Evolutionary conservation across 352 stramenopile genomes (phyloP), one percentile per base, ranked within the genome.

Genomic region (Phytopythium sindhum): DNA sequence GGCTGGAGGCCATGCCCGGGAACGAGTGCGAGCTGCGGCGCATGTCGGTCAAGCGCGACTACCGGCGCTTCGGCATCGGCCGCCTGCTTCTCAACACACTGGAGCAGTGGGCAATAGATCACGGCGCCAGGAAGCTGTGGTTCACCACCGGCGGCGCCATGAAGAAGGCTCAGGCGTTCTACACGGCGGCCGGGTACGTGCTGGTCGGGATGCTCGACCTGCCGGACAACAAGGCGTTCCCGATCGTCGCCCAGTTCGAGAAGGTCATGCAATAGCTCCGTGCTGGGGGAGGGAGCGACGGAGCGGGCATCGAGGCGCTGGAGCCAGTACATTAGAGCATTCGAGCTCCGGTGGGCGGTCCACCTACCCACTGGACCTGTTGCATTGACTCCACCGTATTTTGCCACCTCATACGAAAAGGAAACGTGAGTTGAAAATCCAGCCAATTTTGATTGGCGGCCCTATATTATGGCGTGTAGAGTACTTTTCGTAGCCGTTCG

Each of bases 41-140:
- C 53, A 69, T 88, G 73, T 84, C 77, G 1, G 77, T 86, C 26
- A 69, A 71, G 59, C n/a, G 57, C 29, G 69, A 67, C n/a, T 66
- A 67, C 21, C 72, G 70, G 11, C 73, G 76, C 15, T 71, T 66
- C 23, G 74, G 77, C 23, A 50, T 88, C n/a, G 77, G 68, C 1
- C 70, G 67, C 10, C 51, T 68, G 17, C 67, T 88, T 7, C 63
- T 88, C 23, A 4, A 15, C 4, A 15, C 63, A 41, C 62, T 88
- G 1, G 79, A 88, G 51, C 12, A 68, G 4, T 88, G 73, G 77
- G 77, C 73, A 0, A 26, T 44, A 3, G 23, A 50, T 0, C 52
- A 74, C 8, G 62, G 56, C 0, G 67, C 70, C 24, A 23, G 23
- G 14, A 71, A 69, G 28, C 60, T 88, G 24, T 73, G 67, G 59